These are phyloP conservation scores for Fusarium burgessii DNA, from an alignment of 2,329 filamentous ascomycete genomes.

Conservation along the genomic window DNA sequence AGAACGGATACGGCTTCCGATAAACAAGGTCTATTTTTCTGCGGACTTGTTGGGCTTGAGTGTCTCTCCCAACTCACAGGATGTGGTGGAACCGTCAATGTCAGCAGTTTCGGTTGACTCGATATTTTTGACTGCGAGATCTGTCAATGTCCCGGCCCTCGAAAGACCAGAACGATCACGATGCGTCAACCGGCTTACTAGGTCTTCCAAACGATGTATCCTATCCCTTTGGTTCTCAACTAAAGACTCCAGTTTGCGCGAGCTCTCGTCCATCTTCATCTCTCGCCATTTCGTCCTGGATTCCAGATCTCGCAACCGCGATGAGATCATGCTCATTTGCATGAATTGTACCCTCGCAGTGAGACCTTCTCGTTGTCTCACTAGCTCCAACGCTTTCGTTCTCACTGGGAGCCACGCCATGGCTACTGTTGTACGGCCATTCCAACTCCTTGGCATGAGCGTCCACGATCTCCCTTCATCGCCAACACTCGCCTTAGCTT, in stretches of 20 bases:
- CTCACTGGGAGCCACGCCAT: constrained; percentile 60
- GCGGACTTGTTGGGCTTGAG: neutral
- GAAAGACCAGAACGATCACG: constrained; percentile 26
- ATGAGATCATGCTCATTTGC: constrained; percentile 62
- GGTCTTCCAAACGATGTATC: constrained; percentile 38
- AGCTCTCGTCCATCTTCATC: constrained; percentile 47
- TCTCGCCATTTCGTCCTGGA: constrained; percentile 48
- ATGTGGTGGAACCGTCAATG: constrained; percentile 13
- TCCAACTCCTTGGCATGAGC: constrained; percentile 54
- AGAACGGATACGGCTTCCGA: constrained; percentile 61
- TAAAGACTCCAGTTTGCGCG: constrained; percentile 40
- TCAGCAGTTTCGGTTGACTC: constrained; percentile 15
- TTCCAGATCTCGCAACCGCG: constrained; percentile 55
- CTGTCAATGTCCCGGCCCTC: constrained; percentile 25
- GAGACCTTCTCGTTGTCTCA: constrained; percentile 59
- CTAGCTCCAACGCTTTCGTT: constrained; percentile 59
- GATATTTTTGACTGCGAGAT: constrained; percentile 17
- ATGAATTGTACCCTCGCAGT: constrained; percentile 60
- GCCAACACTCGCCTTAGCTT: constrained; percentile 46
- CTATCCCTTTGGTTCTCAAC: constrained; percentile 45
- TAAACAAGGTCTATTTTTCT: constrained; percentile 22
- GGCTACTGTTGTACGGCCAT: constrained; percentile 54
- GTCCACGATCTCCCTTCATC: constrained; percentile 51
- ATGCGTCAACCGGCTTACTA: constrained; percentile 30
- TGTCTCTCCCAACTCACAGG: constrained; percentile 3